phyloP scores from a whole-genome alignment of 305 asterid species.

The Fraxinus platypoda region DNA sequence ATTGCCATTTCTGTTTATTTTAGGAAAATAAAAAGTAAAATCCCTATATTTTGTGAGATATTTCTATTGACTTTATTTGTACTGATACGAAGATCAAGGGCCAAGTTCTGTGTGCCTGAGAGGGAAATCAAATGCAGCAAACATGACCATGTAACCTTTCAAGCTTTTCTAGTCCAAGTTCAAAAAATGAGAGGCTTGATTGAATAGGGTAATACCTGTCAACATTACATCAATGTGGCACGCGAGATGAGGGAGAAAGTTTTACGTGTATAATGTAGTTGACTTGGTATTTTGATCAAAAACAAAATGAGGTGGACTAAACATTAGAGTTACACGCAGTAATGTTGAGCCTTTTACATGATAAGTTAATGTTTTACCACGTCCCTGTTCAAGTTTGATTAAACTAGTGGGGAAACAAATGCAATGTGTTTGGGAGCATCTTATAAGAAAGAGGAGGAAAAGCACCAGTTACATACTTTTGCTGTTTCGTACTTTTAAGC shows the following conservation, averaged over 20 bases:
- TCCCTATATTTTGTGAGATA: not conserved
- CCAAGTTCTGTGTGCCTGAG: not conserved
- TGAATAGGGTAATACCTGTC: not conserved
- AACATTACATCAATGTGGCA: constrained; percentile 18
- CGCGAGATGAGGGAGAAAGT: constrained; percentile 5
- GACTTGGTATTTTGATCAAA: not conserved
- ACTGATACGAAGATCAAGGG: not conserved
- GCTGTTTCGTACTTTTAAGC: not conserved
- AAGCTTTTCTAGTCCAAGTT: not conserved
- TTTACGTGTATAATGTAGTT: not conserved
- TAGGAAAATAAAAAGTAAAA: not conserved
- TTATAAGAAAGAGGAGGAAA: not conserved
- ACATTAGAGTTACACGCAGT: not conserved
- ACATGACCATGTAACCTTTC: not conserved
- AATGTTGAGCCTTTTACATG: not conserved
- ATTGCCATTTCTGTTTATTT: not conserved
- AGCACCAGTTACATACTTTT: not conserved
- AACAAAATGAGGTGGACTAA: not conserved
- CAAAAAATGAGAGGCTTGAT: not conserved
- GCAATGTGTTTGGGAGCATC: not conserved
- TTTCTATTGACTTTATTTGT: not conserved
- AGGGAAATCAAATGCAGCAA: constrained; percentile 1
- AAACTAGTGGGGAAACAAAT: not conserved
- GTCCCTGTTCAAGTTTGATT: not conserved
- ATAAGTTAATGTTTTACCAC: not conserved